These are phyloP conservation scores for Hypoxylon intermedium DNA, from an alignment of 495 filamentous ascomycete species.

Conservation along the genomic window DNA sequence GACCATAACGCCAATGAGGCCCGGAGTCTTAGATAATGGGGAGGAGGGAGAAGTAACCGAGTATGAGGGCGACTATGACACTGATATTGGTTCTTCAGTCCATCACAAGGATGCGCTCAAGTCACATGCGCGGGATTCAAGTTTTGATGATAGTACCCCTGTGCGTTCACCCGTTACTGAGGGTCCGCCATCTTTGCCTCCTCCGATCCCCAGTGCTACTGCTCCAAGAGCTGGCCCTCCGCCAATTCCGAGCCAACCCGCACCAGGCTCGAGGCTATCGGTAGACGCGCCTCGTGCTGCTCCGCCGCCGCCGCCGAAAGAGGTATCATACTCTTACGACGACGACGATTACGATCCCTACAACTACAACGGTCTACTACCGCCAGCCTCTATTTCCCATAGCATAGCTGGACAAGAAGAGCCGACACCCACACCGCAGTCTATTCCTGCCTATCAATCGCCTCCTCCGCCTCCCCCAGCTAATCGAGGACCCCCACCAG, in stretches of 20 bases:
- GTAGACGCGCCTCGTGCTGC: constrained; percentile 74
- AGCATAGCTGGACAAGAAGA: constrained; percentile 18
- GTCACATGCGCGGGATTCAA: constrained; percentile 77
- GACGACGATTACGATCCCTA: constrained; percentile 80
- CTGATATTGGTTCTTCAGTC: constrained; percentile 89
- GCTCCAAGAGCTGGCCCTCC: constrained; percentile 58
- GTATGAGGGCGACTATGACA: constrained; percentile 98
- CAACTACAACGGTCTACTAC: constrained; percentile 60
- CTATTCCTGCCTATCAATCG: constrained; percentile 61
- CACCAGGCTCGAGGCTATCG: constrained; percentile 60
- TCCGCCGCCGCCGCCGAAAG: constrained; percentile 64
- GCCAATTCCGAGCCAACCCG: constrained; percentile 65
- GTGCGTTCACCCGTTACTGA: constrained; percentile 56
- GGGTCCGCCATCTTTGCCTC: constrained; percentile 51
- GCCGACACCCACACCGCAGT: constrained; percentile 35
- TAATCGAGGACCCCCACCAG: constrained; percentile 53
- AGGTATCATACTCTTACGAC: constrained; percentile 56
- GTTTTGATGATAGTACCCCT: constrained; percentile 62
- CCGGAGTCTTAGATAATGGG: constrained; percentile 63
- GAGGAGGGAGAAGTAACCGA: constrained; percentile 85
- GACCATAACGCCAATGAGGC: constrained; percentile 44
- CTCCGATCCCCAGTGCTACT: constrained; percentile 51
- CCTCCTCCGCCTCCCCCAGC: constrained; percentile 57
- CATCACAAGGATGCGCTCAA: constrained; percentile 92
- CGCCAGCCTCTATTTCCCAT: constrained; percentile 35